Conservation (phyloP, 1,284 basidiomycete genomes). For the Uromyces viciae-fabae region DNA sequence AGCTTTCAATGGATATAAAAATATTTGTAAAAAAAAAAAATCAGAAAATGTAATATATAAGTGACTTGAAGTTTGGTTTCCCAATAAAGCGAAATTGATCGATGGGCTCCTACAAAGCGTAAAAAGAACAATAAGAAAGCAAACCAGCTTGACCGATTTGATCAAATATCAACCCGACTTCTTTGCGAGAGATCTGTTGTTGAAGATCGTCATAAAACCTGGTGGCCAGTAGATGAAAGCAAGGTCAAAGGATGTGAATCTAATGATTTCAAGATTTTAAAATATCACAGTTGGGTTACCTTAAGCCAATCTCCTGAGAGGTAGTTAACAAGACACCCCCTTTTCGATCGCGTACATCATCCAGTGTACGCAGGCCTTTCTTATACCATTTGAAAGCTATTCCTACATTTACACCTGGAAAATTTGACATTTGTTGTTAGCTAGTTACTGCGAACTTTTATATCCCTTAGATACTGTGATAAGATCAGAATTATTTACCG, state of each 20-base stretch:
- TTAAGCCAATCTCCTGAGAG: constrained; percentile 61
- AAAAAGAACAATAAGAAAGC: constrained; percentile 41
- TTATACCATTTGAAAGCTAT: constrained; percentile 68
- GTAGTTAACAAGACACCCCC: constrained; percentile 64
- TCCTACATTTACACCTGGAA: background rate
- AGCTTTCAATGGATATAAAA: constrained; percentile 58
- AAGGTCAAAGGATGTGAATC: background rate
- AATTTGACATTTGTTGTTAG: background rate
- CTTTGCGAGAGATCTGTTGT: constrained; percentile 73
- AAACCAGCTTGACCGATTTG: constrained; percentile 67
- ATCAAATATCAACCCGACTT: constrained; percentile 70
- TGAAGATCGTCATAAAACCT: constrained; percentile 63
- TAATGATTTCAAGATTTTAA: background rate
- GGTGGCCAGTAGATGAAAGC: constrained; percentile 1
- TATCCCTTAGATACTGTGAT: background rate
- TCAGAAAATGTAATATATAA: background rate
- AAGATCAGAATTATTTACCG: background rate
- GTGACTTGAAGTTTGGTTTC: background rate
- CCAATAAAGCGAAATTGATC: too few species aligned
- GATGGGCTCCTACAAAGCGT: too few species aligned
- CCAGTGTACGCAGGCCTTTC: constrained; percentile 71
- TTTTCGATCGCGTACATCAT: constrained; percentile 66
- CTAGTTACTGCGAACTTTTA: background rate
- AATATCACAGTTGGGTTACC: background rate
- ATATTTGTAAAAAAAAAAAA: constrained; percentile 31